Conservation (phyloP, 176 grass and related monocot species). For the Olyra latifolia region DNA sequence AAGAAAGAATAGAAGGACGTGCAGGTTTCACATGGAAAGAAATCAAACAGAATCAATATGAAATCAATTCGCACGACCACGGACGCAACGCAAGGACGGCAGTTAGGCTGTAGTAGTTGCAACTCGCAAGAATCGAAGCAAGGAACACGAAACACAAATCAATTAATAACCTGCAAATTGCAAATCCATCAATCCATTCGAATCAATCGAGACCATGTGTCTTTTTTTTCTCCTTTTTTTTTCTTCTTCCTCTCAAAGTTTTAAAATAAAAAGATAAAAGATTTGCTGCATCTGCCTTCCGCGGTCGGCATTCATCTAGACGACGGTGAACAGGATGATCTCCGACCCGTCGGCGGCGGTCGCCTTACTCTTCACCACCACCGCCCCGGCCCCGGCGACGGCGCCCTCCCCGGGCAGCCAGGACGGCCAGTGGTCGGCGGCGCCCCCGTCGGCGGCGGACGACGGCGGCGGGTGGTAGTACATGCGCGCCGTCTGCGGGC, state of each 20-base stretch:
- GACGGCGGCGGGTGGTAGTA: slow-evolving; percentile 70
- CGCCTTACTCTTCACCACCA: neutral
- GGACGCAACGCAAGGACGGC: no score
- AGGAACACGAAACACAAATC: no score
- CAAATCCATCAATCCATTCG: neutral
- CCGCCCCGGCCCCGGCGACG: neutral
- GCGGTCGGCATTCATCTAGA: neutral
- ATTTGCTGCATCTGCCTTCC: neutral
- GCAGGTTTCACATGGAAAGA: no score
- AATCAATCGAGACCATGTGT: neutral
- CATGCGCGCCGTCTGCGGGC: slow-evolving; percentile 69
- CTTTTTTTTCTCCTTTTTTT: neutral
- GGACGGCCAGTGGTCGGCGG: neutral
- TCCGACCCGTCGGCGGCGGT: slow-evolving; percentile 20
- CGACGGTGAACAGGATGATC: slow-evolving; percentile 49
- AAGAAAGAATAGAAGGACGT: no score
- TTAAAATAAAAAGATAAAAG: slow-evolving; percentile 1
- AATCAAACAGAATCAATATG: no score
- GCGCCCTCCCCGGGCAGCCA: neutral
- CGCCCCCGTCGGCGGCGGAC: neutral
- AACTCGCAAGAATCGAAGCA: no score
- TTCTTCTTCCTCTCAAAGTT: neutral
- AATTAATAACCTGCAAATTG: neutral
- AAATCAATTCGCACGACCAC: neutral
- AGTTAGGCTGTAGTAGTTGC: no score